Base-by-base conservation (phyloP, 495 filamentous ascomycete species). In the Cryomyces minteri region DNA sequence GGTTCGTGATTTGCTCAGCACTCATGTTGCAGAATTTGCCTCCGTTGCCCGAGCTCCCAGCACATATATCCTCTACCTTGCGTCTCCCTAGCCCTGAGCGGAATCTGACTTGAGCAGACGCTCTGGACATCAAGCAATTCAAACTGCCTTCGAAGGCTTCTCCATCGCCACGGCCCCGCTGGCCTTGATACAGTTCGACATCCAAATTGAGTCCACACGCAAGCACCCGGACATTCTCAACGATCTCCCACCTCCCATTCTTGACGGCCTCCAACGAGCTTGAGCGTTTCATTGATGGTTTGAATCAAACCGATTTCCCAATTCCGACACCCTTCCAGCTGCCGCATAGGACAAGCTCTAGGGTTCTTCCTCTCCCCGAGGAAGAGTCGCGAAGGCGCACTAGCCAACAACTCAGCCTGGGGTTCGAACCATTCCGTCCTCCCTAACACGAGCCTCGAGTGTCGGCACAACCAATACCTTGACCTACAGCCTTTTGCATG, bases 281-380 rank as follows among this genome's bases (percentile, higher is more conserved):
- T 54, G 64, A 67, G 51, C 54, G 60, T 60, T 72, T 59, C 58
- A 67, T 65, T 48, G 56, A 55, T 59, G 43, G 10, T 45, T 43
- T 47, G 31, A 54, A 50, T 59, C 67, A 68, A 69, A 73, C 69
- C 68, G 67, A 58, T 63, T 68, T 68, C 62, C 61, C 56, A 54
- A 67, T 67, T 58, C 53, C 57, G 66, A 69, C 64, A 67, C 70
- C 67, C 61, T 62, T 72, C 75, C 82, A 88, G 82, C 87, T 92
- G 87, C 87, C 87, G 87, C 86, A 95, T 95, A 95, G 83, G 81
- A 86, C 76, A 78, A 72, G 74, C 80, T 79, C 73, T 77, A 72
- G 74, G 80, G 77, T 86, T 88, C 87, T 95, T 92, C 87, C 85
- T 88, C 87, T 90, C 67, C 65, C 63, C 52, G 84, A 80, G 84